Base-by-base conservation (phyloP, 805 yeast genomes). In the Candida hungchunana region DNA sequence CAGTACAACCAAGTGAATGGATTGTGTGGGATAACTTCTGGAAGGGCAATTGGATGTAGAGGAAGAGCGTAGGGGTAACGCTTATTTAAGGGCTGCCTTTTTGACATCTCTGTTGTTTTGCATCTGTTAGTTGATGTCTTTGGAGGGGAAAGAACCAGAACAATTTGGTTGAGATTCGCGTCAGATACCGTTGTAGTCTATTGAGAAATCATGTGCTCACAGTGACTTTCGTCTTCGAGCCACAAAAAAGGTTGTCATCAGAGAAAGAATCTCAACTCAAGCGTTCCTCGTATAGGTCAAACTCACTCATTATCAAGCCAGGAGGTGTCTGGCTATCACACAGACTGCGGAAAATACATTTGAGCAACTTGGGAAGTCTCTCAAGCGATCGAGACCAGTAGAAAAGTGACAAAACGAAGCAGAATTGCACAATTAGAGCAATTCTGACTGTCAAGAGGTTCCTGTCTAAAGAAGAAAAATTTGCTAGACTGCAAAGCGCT, bases 151-250 rank as follows among this genome's bases (percentile, higher is more conserved):
- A n/a, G n/a, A n/a, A n/a, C n/a, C n/a, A n/a, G n/a, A n/a, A n/a
- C n/a, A n/a, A n/a, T n/a, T 11, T 24, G 27, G 15, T 12, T 26
- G 14, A 16, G 16, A 19, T 19, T 12, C 20, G 31, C 49, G 29
- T 82, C 95, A 85, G 95, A 85, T 85, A 85, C 95, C 95, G 95
- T 85, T 85, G 94, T 85, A 85, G 95, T 85, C 95, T n/a, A n/a
- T 79, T 75, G 78, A 73, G 79, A 73, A 77, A 76, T 75, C 79
- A 64, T 56, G 81, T 71, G 79, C 83, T 71, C 75, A 76, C 85
- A 78, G 55, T 50, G 76, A 59, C 56, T 48, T 49, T 39, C 47
- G 56, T 58, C 69, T 67, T 69, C 73, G 57, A 66, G 72, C 70
- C 59, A 64, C 63, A 50, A 36, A 43, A 26, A 25, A 44, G 44